Base-by-base conservation (phyloP, 2,329 filamentous ascomycete genomes). In the Microsporum ferrugineum region DNA sequence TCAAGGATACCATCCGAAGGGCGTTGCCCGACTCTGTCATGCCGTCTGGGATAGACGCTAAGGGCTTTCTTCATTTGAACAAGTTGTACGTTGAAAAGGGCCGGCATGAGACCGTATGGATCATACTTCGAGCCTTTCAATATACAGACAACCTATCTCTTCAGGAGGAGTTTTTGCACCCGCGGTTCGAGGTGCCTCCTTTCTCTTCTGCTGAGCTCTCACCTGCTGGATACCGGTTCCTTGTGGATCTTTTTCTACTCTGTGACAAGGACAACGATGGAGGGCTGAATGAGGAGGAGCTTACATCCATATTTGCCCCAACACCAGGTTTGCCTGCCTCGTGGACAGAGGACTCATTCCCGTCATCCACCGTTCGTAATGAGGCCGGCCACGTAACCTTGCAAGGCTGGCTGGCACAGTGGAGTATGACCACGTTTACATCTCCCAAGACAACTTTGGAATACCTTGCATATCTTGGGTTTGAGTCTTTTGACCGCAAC, bases 381-480 rank as follows among this genome's bases (percentile, higher is more conserved):
- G 94, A 99, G 74, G 90, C 89, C 6, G 94, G 94, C 0, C 85
- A 97, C 71, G 91, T 99, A 64, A 99, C 94, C 0, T 79, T 99
- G 2, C 94, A 99, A 73, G 94, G 94, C 1, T 99, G 94, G 94
- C 83, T 99, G 41, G 94, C 94, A 2, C 94, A 99, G 69, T 99
- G 94, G 94, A 96, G 91, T 72, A 99, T 99, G 94, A 99, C 94
- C 0, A 99, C 94, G 0, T 99, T 97, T 69, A 85, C 95, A 63
- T 91, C 95, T 61, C 92, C 94, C 10, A 95, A 94, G 71, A 96
- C 90, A 0, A 97, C 94, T 0, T 81, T 99, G 2, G 91, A 95
- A 68, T 99, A 99, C 72, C 84, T 99, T 1, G 94, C 94, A 2
- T 96, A 96, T 71, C 85, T 99, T 1, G 94, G 94, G 0, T 99